Base-by-base conservation (phyloP, 1,139 yeast species). In the Hemisphaericaspora xylofermentans region DNA sequence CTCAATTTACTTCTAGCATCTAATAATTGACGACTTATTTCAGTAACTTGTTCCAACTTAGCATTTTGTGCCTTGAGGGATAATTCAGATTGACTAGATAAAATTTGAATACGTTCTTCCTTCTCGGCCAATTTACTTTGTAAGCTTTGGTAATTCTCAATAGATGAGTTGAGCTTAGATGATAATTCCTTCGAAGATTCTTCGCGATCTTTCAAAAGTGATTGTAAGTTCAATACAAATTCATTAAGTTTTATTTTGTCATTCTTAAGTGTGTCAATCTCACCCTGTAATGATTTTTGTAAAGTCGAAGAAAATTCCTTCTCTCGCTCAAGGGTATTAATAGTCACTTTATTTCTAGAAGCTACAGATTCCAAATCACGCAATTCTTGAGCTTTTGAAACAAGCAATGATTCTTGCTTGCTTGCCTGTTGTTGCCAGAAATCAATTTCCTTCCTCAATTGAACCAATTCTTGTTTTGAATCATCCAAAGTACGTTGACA, bases 31-130 rank as follows among this genome's bases (percentile, higher is more conserved):
- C 65, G 52, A 26, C 72, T 63, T 29, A 80, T 57, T 44, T 84
- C 86, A 33, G 66, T 66, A 21, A 84, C 71, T 32, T 74, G 69
- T 45, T 85, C 93, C 43, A 86, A 70, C 56, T 83, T 82, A 15
- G 77, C 69, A 53, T 84, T 88, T 53, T 81, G 85, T 36, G 86
- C 80, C 45, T 74, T 76, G 36, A 77, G 60, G 18, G 84, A 84
- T 44, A 75, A 61, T 41, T 79, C 84, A 27, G 80, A 73, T 44
- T 80, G 80, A 39, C 64, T 69, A 10, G 76, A 53, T 35, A 73
- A 58, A 17, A 74, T 68, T 31, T 65, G 66, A 27, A 78, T 64
- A 43, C 76, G 75, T 43, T 71, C 76, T 36, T 74, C 78, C 46
- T 79, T 75, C 33, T 74, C 73, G 9, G 68, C 71, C 31, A 84